Evolutionary conservation across 2,329 filamentous ascomycete species (phyloP).

Genomic region (Microsporum audouinii): DNA sequence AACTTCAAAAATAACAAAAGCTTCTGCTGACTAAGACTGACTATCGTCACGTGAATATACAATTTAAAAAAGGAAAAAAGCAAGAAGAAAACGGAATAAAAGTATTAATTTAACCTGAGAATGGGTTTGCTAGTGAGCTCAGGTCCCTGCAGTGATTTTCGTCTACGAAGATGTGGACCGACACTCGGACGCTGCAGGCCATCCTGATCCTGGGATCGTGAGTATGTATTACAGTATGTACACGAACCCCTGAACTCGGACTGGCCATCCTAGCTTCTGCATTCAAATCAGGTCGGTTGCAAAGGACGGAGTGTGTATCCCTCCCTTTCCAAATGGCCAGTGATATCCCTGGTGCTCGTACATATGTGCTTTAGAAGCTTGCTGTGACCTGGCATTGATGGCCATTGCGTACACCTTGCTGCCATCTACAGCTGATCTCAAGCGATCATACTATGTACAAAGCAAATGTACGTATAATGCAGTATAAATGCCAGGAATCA

Average conservation of each 20-base stretch:
- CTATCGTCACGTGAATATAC: not conserved
- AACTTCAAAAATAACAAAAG: not conserved
- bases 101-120: not conserved
- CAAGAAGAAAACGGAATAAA: not conserved
- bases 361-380: not conserved
- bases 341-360: not conserved
- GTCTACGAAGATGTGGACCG: not conserved
- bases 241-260: not conserved
- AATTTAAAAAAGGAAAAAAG: not conserved
- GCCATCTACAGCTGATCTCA: not conserved
- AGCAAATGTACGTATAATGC: not conserved
- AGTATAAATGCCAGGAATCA: no score
- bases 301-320: no score
- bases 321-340: not conserved
- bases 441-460: no score
- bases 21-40: not conserved
- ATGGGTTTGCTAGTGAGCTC: not conserved
- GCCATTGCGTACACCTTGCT: not conserved
- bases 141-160: not conserved
- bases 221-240: not conserved
- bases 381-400: not conserved
- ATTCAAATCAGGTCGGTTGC: not conserved
- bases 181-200: not conserved
- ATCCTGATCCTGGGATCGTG: not conserved
- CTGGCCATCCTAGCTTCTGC: not conserved